phyloP scores from a whole-genome alignment of 2,329 filamentous ascomycete genomes.

The Arachnopeziza araneosa region DNA sequence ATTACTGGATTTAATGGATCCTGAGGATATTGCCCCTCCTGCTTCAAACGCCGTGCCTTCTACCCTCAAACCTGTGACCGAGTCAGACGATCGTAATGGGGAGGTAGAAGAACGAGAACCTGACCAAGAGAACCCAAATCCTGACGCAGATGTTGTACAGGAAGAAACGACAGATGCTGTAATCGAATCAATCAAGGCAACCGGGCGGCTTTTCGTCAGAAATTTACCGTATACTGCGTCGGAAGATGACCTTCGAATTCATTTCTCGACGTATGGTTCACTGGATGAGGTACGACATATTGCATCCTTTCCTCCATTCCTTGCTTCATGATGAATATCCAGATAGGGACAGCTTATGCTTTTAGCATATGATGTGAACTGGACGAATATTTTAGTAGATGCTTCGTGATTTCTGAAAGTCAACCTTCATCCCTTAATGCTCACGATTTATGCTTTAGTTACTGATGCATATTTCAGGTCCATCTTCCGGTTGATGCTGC shows the following conservation, averaged over 20 bases:
- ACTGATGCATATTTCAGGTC: constrained; percentile 58
- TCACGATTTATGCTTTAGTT: constrained; percentile 9
- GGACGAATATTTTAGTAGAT: constrained; percentile 99
- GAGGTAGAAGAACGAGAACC: constrained; percentile 2
- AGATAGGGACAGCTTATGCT: constrained; percentile 99
- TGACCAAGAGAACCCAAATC: background rate
- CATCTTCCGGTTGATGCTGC: constrained; percentile 74
- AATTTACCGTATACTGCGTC: constrained; percentile 80
- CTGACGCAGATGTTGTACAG: constrained; percentile 16
- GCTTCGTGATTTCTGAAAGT: constrained; percentile 74
- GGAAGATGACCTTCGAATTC: constrained; percentile 67
- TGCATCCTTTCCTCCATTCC: constrained; percentile 18
- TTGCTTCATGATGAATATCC: constrained; percentile 82
- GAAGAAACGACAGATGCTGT: constrained; percentile 30
- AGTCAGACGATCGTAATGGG: constrained; percentile 1
- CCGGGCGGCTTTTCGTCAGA: constrained; percentile 76
- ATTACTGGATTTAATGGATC: constrained; percentile 74
- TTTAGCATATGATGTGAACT: constrained; percentile 82
- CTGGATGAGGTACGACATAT: constrained; percentile 75
- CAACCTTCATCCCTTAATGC: constrained; percentile 20
- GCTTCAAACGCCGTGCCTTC: background rate
- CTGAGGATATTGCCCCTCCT: constrained; percentile 27
- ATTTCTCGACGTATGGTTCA: constrained; percentile 68
- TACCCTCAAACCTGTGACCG: constrained; percentile 7
- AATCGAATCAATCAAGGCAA: constrained; percentile 61